Percentiles rank a stretch among this genome's conserved stretches.
Conservation (phyloP, 2,329 filamentous ascomycete genomes). For the Knufia fluminis region DNA sequence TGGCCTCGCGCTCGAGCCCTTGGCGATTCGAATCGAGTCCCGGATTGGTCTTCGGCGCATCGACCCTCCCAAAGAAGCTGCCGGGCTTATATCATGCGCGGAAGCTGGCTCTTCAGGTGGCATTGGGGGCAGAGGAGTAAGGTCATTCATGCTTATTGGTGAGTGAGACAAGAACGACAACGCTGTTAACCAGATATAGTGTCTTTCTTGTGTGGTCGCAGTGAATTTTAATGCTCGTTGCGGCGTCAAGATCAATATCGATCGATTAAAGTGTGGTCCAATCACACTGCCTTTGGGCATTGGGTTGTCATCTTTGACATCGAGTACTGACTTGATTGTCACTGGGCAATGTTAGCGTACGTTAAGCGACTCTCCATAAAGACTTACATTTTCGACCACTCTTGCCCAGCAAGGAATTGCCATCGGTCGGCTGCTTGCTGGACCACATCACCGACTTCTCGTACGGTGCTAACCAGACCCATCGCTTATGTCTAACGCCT, state of each 20-base stretch:
- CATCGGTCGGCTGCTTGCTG: conserved; percentile 87
- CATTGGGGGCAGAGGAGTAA: conserved; percentile 49
- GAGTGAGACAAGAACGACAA: conserved; percentile 92
- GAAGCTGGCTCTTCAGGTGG: conserved; percentile 33
- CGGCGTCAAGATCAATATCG: conserved; percentile 88
- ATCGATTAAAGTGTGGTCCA: conserved; percentile 65
- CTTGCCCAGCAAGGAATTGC: conserved; percentile 83
- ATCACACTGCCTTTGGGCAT: conserved; percentile 57
- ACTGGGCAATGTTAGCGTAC: conserved; percentile 48
- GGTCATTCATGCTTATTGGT: conserved; percentile 67
- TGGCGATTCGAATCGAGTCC: conserved; percentile 83
- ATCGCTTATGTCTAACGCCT: conserved; percentile 75
- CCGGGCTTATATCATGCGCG: conserved; percentile 2
- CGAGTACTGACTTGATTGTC: conserved; percentile 87
- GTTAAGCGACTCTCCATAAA: conserved; percentile 15
- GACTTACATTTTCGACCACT: conserved; percentile 84
- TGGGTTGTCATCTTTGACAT: conserved; percentile 90
- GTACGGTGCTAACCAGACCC: conserved; percentile 98
- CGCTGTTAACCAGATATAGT: conserved; percentile 90
- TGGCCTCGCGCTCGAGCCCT: conserved; percentile 30
- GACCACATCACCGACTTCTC: conserved; percentile 96
- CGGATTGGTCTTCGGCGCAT: conserved; percentile 56
- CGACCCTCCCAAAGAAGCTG: conserved; percentile 37
- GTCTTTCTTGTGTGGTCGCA: conserved; percentile 68
- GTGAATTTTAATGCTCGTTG: conserved; percentile 94